Conservation (phyloP, 2,329 filamentous ascomycete species). For the Zymoseptoria brevis region DNA sequence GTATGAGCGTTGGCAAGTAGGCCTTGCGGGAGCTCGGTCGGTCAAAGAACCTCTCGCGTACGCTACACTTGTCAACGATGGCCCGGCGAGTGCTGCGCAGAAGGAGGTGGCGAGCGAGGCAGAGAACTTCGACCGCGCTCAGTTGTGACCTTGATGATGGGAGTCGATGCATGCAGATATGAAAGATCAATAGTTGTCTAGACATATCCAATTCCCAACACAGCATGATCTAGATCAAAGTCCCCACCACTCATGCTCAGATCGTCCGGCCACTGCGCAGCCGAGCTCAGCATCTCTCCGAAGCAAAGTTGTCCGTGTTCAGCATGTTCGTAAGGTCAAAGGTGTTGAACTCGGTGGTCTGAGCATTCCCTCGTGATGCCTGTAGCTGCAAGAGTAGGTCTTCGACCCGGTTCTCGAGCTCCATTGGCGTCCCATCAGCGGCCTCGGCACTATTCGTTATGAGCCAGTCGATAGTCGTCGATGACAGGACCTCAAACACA, state of each 20-base stretch:
- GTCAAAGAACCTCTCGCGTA: constrained; percentile 13
- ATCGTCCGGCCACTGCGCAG: not conserved
- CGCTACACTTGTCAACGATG: constrained; percentile 8
- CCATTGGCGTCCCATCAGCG: too few species aligned
- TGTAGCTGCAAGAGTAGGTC: too few species aligned
- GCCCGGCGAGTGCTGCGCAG: not conserved
- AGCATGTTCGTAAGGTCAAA: not conserved
- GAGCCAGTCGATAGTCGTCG: constrained; percentile 1
- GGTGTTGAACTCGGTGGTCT: not conserved
- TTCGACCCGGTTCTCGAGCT: too few species aligned
- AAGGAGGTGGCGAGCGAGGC: not conserved
- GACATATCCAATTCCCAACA: not conserved
- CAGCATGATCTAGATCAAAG: not conserved
- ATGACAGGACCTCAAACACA: not conserved
- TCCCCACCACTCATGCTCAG: not conserved
- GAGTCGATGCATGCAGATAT: too few species aligned
- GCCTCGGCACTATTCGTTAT: not conserved
- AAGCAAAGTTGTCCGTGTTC: not conserved
- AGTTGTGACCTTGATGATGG: not conserved
- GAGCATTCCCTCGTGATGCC: not conserved
- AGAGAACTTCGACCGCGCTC: not conserved
- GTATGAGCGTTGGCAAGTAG: constrained; percentile 16
- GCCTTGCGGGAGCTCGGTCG: constrained; percentile 12
- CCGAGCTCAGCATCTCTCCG: not conserved
- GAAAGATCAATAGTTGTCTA: not conserved